These are phyloP conservation scores for Mycena crocata DNA, from an alignment of 768 basidiomycete species.

Conservation along the genomic window DNA sequence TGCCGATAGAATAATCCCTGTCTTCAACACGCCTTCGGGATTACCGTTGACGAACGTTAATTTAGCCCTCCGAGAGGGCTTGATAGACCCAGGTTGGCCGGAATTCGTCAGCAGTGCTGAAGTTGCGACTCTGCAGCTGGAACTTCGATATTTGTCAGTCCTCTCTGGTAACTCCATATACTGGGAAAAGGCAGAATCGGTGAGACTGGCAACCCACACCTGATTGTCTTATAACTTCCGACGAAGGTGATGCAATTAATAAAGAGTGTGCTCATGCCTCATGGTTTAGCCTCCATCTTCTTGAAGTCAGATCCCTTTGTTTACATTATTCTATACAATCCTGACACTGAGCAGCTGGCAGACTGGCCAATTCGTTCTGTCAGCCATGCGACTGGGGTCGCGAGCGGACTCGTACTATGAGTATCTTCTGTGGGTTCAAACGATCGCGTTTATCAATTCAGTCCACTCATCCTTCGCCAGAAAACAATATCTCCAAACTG, in stretches of 20 bases:
- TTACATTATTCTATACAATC: not conserved
- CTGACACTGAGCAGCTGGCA: slow-evolving; percentile 40
- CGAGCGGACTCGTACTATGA: slow-evolving; percentile 96
- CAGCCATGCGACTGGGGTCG: slow-evolving; percentile 89
- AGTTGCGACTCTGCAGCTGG: slow-evolving; percentile 89
- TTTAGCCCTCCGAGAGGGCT: slow-evolving; percentile 68
- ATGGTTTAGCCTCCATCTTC: slow-evolving; percentile 88
- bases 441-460: not conserved
- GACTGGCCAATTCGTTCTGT: slow-evolving; percentile 60
- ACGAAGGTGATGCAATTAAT: slow-evolving; percentile 74
- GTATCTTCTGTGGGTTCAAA: slow-evolving; percentile 75
- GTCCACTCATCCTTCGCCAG: slow-evolving; percentile 42
- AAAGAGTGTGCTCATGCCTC: slow-evolving; percentile 67
- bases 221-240: not conserved
- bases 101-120: slow-evolving; percentile 85
- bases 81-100: slow-evolving; percentile 67
- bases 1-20: slow-evolving; percentile 85
- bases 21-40: slow-evolving; percentile 84
- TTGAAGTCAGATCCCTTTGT: slow-evolving; percentile 66
- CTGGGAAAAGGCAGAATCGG: slow-evolving; percentile 85
- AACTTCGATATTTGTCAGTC: slow-evolving; percentile 87
- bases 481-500: slow-evolving; percentile 89
- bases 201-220: slow-evolving; percentile 37
- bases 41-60: slow-evolving; percentile 87
- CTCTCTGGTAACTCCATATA: slow-evolving; percentile 83